Base-by-base conservation (phyloP, 768 basidiomycete genomes). In the Tylopilus plumbeoviolaceoides region DNA sequence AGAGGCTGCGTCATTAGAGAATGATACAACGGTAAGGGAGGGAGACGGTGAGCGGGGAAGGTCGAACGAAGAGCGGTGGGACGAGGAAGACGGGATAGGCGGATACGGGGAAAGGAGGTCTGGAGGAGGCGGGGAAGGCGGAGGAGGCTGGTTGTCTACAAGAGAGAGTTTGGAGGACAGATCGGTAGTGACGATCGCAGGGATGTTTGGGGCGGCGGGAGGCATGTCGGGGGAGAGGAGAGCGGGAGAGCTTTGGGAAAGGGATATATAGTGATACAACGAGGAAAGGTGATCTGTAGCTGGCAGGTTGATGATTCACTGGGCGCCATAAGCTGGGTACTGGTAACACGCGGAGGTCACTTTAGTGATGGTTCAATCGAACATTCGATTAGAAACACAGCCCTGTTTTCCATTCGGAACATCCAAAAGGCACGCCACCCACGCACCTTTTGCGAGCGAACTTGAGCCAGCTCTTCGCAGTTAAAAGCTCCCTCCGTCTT, bases 1-100 rank as follows among this genome's bases (percentile, higher is more conserved):
- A 1, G 68, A 77, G 21, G 72, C 70, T 35, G 70, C 73, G 42
- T 78, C 78, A n/a, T 77, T 73, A 0, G 72, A 75, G 7, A 73
- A 72, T 2, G 73, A 72, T 1, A 75, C 67, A 4, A 57, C 59
- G 0, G 67, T 66, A 0, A 69, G 60, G 15, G 68, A 63, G 1
- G 71, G 61, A 0, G 72, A 70, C 8, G 61, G 58, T 0, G 70
- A 70, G 31, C 65, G 63, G 35, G 60, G 35, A 2, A 52, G 47
- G 50, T 74, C 73, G 7, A 70, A 44, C 0, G 75, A 75, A 5
- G 55, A 9, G 48, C 61, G 63, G 31, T 45, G 54, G 4, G 47
- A 2, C 7, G 46, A 41, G 31, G 47, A 45, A 0, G 40, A 46
- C 11, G 45, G 45, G 21, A 36, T 9, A 5, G 12, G 6, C 2